Base-by-base conservation (phyloP, 2,329 filamentous ascomycete species). In the Exophiala aquamarina region DNA sequence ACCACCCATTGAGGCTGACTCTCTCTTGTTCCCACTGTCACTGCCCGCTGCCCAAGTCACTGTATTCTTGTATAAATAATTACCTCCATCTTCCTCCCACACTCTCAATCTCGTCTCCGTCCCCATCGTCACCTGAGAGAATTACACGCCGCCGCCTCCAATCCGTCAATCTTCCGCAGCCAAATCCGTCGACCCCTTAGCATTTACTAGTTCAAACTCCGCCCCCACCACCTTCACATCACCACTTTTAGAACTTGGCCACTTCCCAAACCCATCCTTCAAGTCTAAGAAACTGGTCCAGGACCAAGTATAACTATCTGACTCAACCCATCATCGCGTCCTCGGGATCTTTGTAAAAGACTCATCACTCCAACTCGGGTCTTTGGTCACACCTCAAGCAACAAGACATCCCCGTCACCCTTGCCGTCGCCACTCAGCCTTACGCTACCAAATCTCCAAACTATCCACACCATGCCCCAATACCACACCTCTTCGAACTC, bases 221-320 rank as follows among this genome's bases (percentile, higher is more conserved):
- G 52, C 44, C 52, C 48, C 52, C 52, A 54, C 48, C 48, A 33
- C 47, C 44, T 47, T 54, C 26, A 43, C 43, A 42, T 40, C 39
- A 47, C 52, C 45, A 54, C 52, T 51, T 54, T 51, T 54, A 54
- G 52, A 45, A 54, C 43, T 31, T 48, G 41, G 44, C 44, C 50
- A 49, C 46, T 33, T 26, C 23, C 23, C 11, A 28, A 15, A 32
- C 38, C 41, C 32, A 48, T 18, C 26, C 26, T 14, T 42, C 14
- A 26, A 26, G 23, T 6, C 23, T 11, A 26, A 26, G n/a, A 26
- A 11, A 26, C 23, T 26, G 23, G 11, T 11, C 11, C 23, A 26
- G 6, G 6, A 26, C 23, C 23, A 26, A n/a, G n/a, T n/a, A n/a
- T n/a, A n/a, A n/a, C n/a, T n/a, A n/a, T n/a, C n/a, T n/a, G n/a